Evolutionary conservation across 73 alveolate species (phyloP).

Genomic region (Tetrahymena malaccensis): DNA sequence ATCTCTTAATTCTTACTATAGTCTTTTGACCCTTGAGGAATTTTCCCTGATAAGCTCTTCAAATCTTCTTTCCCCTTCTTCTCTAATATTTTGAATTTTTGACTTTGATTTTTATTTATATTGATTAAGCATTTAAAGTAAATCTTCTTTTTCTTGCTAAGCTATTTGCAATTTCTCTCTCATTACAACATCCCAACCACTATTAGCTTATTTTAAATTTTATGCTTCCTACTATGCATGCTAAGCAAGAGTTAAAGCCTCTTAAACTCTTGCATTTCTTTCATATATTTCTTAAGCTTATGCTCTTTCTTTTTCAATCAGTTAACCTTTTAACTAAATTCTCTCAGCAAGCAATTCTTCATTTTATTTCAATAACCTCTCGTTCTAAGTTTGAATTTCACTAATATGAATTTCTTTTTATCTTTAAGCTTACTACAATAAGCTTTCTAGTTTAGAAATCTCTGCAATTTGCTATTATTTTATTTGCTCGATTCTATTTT

Average conservation of each 20-base stretch:
- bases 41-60: neutral
- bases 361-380: neutral
- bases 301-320: neutral
- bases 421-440: neutral
- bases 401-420: neutral
- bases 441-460: neutral
- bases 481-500: neutral
- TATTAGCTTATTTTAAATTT: neutral
- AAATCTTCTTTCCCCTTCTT: neutral
- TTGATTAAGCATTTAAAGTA: neutral
- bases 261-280: neutral
- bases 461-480: neutral
- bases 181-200: neutral
- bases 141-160: neutral
- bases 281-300: neutral
- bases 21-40: neutral
- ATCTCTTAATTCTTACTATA: neutral
- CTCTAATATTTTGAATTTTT: neutral
- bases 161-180: neutral
- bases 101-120: neutral
- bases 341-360: neutral
- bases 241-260: neutral
- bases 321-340: neutral
- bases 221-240: neutral
- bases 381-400: neutral